Percentiles rank a stretch among this genome's conserved stretches.
These are phyloP conservation scores for Asterella californica DNA, from an alignment of 225 moss, liverwort and hornwort species.

Conservation along the genomic window DNA sequence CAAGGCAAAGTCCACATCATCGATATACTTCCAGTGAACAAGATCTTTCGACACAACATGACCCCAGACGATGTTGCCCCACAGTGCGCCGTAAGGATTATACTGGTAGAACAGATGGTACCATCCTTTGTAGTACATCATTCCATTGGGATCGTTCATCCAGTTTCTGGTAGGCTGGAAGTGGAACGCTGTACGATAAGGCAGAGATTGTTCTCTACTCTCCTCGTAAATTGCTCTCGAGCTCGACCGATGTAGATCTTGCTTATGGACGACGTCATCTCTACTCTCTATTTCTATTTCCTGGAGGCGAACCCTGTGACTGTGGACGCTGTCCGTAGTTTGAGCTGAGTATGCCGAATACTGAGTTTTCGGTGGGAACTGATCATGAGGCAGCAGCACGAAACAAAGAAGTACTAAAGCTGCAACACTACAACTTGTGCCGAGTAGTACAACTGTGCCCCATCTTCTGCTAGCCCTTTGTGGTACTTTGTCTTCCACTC, in stretches of 20 bases:
- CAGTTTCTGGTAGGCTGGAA: constrained; percentile 47
- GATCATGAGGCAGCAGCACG: background rate
- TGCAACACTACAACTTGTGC: background rate
- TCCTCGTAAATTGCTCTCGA: background rate
- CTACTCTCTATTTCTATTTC: background rate
- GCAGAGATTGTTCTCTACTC: background rate
- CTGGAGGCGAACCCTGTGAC: background rate
- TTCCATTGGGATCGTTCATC: constrained; percentile 60
- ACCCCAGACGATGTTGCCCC: constrained; percentile 88
- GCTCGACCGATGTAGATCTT: background rate
- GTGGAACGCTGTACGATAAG: constrained; percentile 40
- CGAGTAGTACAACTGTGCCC: too few species aligned
- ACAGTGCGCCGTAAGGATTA: constrained; percentile 61
- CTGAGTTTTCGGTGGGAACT: too few species aligned
- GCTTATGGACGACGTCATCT: background rate
- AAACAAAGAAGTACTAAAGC: background rate
- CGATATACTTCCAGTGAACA: constrained; percentile 68
- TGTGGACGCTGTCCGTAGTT: background rate
- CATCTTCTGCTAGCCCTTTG: too few species aligned
- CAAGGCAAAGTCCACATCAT: constrained; percentile 30
- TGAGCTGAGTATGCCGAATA: too few species aligned
- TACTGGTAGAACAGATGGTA: constrained; percentile 99
- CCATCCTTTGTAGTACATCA: constrained; percentile 67
- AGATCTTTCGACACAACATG: constrained; percentile 81
- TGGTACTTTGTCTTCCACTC: too few species aligned